Conservation (phyloP, 805 yeast genomes). For the Lachancea thermotolerans region DNA sequence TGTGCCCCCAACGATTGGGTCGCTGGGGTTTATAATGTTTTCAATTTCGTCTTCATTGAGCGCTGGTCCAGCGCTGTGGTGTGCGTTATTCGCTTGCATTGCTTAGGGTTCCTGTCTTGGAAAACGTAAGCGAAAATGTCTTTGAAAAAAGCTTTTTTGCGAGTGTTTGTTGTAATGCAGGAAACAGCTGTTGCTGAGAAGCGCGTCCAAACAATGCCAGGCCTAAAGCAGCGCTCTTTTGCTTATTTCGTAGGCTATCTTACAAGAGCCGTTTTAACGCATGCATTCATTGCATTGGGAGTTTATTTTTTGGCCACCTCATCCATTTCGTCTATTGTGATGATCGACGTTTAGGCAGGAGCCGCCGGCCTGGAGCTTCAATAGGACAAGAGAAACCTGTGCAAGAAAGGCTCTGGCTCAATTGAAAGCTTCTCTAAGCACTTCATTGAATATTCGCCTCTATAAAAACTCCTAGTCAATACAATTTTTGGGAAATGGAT, state of each 20-base stretch:
- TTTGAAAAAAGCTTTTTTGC: background rate
- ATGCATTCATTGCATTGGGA: too few species aligned
- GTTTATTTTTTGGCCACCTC: background rate
- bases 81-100: background rate
- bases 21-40: conserved; percentile 9
- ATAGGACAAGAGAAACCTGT: too few species aligned
- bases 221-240: background rate
- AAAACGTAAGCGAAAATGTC: background rate
- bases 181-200: too few species aligned
- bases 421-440: too few species aligned
- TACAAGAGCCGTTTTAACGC: too few species aligned
- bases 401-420: too few species aligned
- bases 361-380: background rate
- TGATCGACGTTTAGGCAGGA: background rate
- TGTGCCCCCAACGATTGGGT: background rate
- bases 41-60: conserved; percentile 26
- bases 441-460: too few species aligned
- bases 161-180: too few species aligned
- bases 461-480: too few species aligned
- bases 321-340: background rate
- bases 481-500: too few species aligned
- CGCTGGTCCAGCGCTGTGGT: conserved; percentile 9
- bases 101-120: background rate
- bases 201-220: background rate
- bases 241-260: background rate